phyloP scores from a whole-genome alignment of 805 yeast species.

The Candida sithepensis region DNA sequence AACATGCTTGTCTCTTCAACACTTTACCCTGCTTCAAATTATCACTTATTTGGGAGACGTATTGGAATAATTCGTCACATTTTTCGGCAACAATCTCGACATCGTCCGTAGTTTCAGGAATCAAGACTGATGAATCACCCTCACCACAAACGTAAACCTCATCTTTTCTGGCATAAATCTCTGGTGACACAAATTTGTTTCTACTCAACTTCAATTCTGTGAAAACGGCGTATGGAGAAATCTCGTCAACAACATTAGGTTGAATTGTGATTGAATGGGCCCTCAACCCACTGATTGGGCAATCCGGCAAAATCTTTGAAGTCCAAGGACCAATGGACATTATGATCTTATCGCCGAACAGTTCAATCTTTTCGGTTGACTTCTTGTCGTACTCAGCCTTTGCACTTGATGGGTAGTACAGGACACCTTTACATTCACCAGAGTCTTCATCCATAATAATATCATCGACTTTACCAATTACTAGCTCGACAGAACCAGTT shows the following conservation, averaged over 20 bases:
- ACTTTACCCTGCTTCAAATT: slow-evolving; percentile 71
- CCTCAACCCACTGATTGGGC: slow-evolving; percentile 90
- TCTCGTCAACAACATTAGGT: slow-evolving; percentile 65
- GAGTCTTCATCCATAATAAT: slow-evolving; percentile 57
- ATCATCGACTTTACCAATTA: slow-evolving; percentile 79
- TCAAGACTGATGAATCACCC: slow-evolving; percentile 84
- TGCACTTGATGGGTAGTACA: slow-evolving; percentile 43
- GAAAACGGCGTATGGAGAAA: slow-evolving; percentile 91
- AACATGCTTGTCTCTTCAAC: slow-evolving; percentile 87
- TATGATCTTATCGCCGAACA: slow-evolving; percentile 73
- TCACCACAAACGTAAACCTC: slow-evolving; percentile 98
- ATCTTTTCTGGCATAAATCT: slow-evolving; percentile 89
- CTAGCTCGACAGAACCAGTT: slow-evolving; percentile 75
- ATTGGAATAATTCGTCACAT: slow-evolving; percentile 81
- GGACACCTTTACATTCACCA: slow-evolving; percentile 69
- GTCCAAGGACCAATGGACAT: slow-evolving; percentile 97
- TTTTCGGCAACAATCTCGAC: slow-evolving; percentile 83
- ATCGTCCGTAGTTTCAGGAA: slow-evolving; percentile 93
- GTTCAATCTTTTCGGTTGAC: slow-evolving; percentile 36
- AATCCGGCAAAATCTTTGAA: slow-evolving; percentile 79
- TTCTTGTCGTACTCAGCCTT: slow-evolving; percentile 31
- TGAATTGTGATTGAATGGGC: slow-evolving; percentile 93
- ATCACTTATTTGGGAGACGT: slow-evolving; percentile 73
- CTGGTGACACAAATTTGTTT: slow-evolving; percentile 78
- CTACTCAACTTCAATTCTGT: slow-evolving; percentile 80